These are phyloP conservation scores for Phytophthora colocasiae DNA, from an alignment of 352 stramenopile genomes.

Conservation along the genomic window DNA sequence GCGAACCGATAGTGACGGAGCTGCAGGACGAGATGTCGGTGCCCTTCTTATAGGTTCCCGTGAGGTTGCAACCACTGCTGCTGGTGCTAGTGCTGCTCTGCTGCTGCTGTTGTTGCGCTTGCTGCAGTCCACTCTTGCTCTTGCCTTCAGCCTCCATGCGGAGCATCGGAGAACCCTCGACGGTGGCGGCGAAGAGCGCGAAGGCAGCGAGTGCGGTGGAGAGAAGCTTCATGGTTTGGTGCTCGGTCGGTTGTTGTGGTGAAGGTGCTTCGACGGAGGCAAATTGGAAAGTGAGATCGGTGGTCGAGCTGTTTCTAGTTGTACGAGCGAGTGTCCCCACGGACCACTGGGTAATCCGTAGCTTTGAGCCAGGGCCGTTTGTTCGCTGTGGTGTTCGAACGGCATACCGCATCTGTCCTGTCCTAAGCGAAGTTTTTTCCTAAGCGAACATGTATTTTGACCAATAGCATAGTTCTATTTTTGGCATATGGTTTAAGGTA, in stretches of 20 bases:
- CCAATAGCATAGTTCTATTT: no score
- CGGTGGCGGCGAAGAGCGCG: constrained; percentile 6
- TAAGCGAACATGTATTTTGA: no score
- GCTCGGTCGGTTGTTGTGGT: no score
- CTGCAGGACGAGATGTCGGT: constrained; percentile 39
- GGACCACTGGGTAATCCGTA: constrained; percentile 1
- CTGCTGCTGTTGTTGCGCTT: constrained; percentile 11
- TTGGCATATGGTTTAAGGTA: no score
- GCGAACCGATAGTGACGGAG: constrained; percentile 29
- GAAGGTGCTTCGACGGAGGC: neutral
- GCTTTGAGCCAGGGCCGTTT: constrained; percentile 20
- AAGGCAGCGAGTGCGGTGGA: constrained; percentile 11
- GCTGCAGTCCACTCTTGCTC: constrained; percentile 8
- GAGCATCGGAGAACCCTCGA: constrained; percentile 21
- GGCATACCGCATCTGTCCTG: no score
- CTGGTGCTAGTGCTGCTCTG: neutral
- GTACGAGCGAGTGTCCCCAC: neutral
- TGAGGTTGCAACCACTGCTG: constrained; percentile 26
- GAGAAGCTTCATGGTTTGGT: constrained; percentile 7
- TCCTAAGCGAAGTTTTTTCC: no score
- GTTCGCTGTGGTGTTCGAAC: constrained; percentile 26
- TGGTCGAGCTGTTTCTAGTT: neutral
- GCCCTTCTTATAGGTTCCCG: constrained; percentile 23
- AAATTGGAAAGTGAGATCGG: neutral
- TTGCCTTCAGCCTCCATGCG: constrained; percentile 10